Evolutionary conservation across 345 rosid genomes (phyloP).

Genomic region (Heritiera fomes): DNA sequence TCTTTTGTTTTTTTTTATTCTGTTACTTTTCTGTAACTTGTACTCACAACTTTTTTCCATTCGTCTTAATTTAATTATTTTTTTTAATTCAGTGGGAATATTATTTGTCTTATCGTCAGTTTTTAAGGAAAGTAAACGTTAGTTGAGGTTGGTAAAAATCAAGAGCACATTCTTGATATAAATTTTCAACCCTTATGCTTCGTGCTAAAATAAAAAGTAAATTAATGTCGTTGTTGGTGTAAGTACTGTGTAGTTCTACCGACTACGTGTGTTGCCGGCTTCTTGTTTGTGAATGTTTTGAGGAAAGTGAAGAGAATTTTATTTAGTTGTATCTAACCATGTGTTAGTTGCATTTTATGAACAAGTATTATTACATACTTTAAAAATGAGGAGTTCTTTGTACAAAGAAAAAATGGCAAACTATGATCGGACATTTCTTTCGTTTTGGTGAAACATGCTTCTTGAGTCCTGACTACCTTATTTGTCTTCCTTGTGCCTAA

Average conservation of each 20-base stretch:
- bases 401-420: too few relatives aligned
- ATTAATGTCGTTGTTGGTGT: not conserved
- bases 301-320: too few relatives aligned
- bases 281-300: too few relatives aligned
- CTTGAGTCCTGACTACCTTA: too few relatives aligned
- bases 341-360: too few relatives aligned
- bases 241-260: not conserved
- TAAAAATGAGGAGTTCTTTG: too few relatives aligned
- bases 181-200: not conserved
- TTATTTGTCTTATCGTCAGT: not conserved
- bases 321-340: too few relatives aligned
- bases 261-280: not conserved
- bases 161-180: not conserved
- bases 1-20: not conserved
- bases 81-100: not conserved
- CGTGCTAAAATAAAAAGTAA: not conserved
- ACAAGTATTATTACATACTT: too few relatives aligned
- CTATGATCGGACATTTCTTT: too few relatives aligned
- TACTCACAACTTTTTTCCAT: not conserved
- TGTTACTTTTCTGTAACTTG: not conserved
- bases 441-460: too few relatives aligned
- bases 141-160: slow-evolving; percentile 1
- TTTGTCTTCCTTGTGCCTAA: too few relatives aligned
- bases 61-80: not conserved
- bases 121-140: not conserved